phyloP scores from a whole-genome alignment of 495 filamentous ascomycete genomes.

The Podospora comata region DNA sequence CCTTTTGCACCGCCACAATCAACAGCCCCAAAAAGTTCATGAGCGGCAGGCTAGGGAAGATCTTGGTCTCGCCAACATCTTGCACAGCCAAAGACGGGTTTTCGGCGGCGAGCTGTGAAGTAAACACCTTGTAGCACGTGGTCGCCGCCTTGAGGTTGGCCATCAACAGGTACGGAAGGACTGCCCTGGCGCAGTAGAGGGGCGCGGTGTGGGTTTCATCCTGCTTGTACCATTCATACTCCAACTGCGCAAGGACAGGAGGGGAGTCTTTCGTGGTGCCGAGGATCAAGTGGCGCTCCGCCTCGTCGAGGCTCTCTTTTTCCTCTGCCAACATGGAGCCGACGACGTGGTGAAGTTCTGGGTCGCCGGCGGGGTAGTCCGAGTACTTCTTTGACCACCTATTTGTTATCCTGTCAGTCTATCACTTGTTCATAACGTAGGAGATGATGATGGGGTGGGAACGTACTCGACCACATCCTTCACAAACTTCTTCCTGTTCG shows the following conservation, averaged over 20 bases:
- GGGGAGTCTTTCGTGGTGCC: conserved; percentile 81
- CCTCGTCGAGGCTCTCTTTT: conserved; percentile 76
- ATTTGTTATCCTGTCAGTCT: neutral
- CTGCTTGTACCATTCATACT: conserved; percentile 90
- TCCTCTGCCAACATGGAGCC: conserved; percentile 88
- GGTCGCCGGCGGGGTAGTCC: conserved; percentile 86
- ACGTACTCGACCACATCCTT: conserved; percentile 77
- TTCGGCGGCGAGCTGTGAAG: conserved; percentile 62
- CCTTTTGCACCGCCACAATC: conserved; percentile 77
- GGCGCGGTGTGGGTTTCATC: conserved; percentile 87
- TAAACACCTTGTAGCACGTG: conserved; percentile 76
- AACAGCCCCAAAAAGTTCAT: conserved; percentile 89
- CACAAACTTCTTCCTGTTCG: conserved; percentile 86
- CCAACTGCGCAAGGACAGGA: conserved; percentile 70
- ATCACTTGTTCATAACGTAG: neutral
- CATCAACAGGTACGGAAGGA: conserved; percentile 87
- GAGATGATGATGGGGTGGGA: conserved; percentile 4
- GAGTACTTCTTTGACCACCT: conserved; percentile 84
- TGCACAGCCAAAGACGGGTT: conserved; percentile 68
- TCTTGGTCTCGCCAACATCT: conserved; percentile 74
- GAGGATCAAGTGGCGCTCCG: conserved; percentile 83
- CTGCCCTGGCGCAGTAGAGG: conserved; percentile 81
- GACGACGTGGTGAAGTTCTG: conserved; percentile 90
- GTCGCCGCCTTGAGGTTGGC: conserved; percentile 89
- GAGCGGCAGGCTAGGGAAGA: conserved; percentile 84